phyloP scores from a whole-genome alignment of 2,329 filamentous ascomycete genomes.

The Cercospora sp. region DNA sequence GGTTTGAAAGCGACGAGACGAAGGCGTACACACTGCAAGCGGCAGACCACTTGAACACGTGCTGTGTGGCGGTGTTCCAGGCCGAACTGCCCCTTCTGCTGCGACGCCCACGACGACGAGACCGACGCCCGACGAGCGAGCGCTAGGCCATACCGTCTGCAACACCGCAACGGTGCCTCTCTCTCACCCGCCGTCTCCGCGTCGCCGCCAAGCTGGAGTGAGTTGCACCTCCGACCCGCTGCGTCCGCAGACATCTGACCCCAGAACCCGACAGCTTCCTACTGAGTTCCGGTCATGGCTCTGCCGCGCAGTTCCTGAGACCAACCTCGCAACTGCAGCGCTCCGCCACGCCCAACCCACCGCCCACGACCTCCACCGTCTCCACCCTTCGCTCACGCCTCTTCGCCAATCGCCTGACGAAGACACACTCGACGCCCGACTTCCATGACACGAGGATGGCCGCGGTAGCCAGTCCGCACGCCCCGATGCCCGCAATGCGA shows the following conservation, averaged over 20 bases:
- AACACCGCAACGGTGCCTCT: background rate
- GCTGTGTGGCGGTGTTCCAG: background rate
- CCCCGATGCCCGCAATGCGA: conserved; percentile 19
- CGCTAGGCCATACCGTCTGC: background rate
- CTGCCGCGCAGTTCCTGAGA: conserved; percentile 3
- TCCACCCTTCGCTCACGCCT: conserved; percentile 23
- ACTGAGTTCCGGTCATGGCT: conserved; percentile 5
- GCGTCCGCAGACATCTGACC: background rate
- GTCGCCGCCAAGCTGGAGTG: conserved; percentile 11
- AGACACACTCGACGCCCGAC: conserved; percentile 29
- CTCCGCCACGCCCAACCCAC: conserved; percentile 2
- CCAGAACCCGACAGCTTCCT: background rate
- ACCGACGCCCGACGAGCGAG: background rate
- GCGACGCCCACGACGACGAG: background rate
- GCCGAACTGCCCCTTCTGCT: background rate
- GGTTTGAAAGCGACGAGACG: background rate
- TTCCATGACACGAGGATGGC: conserved; percentile 28
- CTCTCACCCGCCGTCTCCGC: background rate
- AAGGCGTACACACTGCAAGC: background rate
- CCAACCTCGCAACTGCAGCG: conserved; percentile 1
- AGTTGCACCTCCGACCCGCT: background rate
- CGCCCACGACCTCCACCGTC: conserved; percentile 2
- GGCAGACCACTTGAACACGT: background rate
- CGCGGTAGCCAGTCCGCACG: conserved; percentile 22
- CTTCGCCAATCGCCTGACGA: conserved; percentile 26